Conservation (phyloP, 768 basidiomycete species). For the Panus rudis region DNA sequence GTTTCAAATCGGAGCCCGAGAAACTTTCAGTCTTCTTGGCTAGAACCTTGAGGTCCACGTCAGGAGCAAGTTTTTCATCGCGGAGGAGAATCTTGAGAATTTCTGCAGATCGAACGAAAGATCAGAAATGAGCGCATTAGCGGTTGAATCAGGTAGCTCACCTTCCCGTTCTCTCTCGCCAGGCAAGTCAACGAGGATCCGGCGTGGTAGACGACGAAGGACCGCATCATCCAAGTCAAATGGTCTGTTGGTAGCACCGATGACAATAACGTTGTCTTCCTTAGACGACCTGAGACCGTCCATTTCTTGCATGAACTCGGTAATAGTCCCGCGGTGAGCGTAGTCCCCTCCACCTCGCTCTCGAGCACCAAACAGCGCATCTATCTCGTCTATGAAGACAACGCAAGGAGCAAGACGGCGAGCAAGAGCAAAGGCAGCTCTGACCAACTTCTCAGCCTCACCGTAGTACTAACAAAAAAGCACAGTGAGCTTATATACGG, state of each 20-base stretch:
- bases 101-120: conserved; percentile 37
- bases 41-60: conserved; percentile 53
- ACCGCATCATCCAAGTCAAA: conserved; percentile 92
- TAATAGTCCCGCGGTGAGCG: conserved; percentile 83
- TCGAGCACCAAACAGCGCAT: conserved; percentile 86
- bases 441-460: conserved; percentile 86
- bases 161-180: conserved; percentile 82
- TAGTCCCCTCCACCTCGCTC: conserved; percentile 69
- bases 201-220: conserved; percentile 77
- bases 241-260: conserved; percentile 90
- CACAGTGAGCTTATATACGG: not conserved
- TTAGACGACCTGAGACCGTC: conserved; percentile 79
- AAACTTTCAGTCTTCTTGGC: conserved; percentile 76
- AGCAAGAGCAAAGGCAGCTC: conserved; percentile 83
- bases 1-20: conserved; percentile 93
- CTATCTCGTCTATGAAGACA: conserved; percentile 91
- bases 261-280: conserved; percentile 80
- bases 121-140: not conserved
- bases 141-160: conserved; percentile 23
- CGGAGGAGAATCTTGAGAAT: conserved; percentile 83
- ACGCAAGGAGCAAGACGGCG: conserved; percentile 85
- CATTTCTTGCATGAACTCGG: conserved; percentile 96
- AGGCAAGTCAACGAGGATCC: conserved; percentile 84
- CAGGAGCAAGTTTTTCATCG: conserved; percentile 64
- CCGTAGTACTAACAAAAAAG: conserved; percentile 60